Base-by-base conservation (phyloP, 106 monocot genomes). In the Alisma plantagoaquatica region DNA sequence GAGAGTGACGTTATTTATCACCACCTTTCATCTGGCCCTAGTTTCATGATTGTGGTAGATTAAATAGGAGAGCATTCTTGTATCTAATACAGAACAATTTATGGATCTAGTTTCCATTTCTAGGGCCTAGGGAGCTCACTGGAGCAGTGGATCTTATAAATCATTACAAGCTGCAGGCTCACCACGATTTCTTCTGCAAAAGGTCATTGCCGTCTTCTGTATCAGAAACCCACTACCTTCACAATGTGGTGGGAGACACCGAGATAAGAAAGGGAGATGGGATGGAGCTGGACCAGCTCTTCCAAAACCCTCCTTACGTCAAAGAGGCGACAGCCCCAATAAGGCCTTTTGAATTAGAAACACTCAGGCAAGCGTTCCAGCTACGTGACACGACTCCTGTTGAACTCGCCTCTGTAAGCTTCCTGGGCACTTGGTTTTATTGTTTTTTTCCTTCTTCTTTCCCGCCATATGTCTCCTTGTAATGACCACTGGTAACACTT, bases 121-220 rank as follows among this genome's bases (percentile, higher is more conserved):
- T 70, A 98, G 96, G 89, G 21, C 73, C 81, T 22, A 75, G 84
- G 67, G 96, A 98, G 66, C 81, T 89, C 26, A 76, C 81, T 49
- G 96, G 96, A 45, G 81, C 89, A 24, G 73, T 85, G 42, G 96
- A 98, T 72, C 80, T 98, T 53, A 78, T 98, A 60, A 82, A 56
- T 73, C 84, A 89, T 47, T 98, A 74, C 73, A 90, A 80, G 60
- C 70, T 98, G 73, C 23, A 66, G 50, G 26, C 68, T 5, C 96
- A 90, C 49, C 82, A 98, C 65, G 89, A 98, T 43, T 98, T 89
- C 56, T 98, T 98, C 49, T 98, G 96, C 60, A 84, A 79, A 71
- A 77, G 71, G 57, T 28, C 65, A 17, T 62, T 98, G 41, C 96
- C 96, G 6, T 24, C 66, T 33, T 63, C 96, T 60, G 76, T 98